Conservation (phyloP, 2,329 filamentous ascomycete genomes). For the Cyanodermella asteris region DNA sequence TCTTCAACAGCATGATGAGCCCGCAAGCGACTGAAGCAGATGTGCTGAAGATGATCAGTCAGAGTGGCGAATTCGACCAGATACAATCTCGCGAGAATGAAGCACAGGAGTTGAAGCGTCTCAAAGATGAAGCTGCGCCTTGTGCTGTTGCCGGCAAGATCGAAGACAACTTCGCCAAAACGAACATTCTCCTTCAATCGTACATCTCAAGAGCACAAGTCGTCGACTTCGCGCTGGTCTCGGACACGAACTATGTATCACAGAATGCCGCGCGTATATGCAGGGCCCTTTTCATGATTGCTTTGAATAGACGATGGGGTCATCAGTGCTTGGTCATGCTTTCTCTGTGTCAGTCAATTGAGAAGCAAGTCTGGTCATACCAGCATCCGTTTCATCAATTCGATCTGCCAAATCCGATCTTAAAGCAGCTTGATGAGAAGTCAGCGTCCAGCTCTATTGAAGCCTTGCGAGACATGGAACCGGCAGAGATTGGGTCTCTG, state of each 20-base stretch:
- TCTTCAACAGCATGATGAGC: conserved; percentile 91
- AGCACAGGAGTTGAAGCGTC: conserved; percentile 57
- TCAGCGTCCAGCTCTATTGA: conserved; percentile 54
- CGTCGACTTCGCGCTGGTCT: conserved; percentile 83
- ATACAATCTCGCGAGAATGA: conserved; percentile 83
- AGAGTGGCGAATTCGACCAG: conserved; percentile 96
- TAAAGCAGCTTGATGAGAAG: conserved; percentile 71
- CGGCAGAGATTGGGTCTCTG: conserved; percentile 68
- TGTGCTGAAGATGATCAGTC: conserved; percentile 84
- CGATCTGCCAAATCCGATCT: conserved; percentile 61
- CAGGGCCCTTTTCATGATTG: conserved; percentile 89
- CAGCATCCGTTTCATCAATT: conserved; percentile 93
- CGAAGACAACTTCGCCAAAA: conserved; percentile 38
- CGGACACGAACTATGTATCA: conserved; percentile 83
- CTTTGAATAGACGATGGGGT: conserved; percentile 84
- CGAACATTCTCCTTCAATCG: conserved; percentile 81
- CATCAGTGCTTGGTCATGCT: conserved; percentile 82
- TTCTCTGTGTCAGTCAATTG: conserved; percentile 87
- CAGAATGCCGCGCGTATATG: conserved; percentile 92
- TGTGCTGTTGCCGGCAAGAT: conserved; percentile 54
- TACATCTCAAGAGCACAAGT: conserved; percentile 76
- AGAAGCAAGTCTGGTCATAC: conserved; percentile 86
- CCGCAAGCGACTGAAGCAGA: conserved; percentile 74
- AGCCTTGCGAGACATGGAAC: conserved; percentile 75
- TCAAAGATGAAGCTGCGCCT: conserved; percentile 48